phyloP scores from a whole-genome alignment of 192 early-diverging fungal species.

The Coemansia sp. region DNA sequence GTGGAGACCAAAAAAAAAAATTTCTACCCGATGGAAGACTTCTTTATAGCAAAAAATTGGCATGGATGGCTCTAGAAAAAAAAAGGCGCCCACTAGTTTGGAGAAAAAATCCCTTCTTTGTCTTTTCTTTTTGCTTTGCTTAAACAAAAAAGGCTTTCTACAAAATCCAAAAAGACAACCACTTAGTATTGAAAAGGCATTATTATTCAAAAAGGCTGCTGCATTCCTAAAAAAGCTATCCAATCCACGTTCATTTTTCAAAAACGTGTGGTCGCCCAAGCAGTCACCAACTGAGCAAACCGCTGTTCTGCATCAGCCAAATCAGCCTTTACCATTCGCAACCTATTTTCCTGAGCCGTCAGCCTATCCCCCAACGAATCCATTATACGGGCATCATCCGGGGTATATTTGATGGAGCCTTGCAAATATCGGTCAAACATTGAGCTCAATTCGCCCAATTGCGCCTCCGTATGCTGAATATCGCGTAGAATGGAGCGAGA shows the following conservation, averaged over 20 bases:
- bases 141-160: background rate
- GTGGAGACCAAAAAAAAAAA: too few relatives aligned
- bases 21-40: too few relatives aligned
- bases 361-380: slow-evolving; percentile 8
- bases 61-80: background rate
- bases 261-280: slow-evolving; percentile 26
- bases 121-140: background rate
- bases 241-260: background rate
- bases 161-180: too few relatives aligned
- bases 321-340: slow-evolving; percentile 16
- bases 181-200: background rate
- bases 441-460: slow-evolving; percentile 4
- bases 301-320: slow-evolving; percentile 21
- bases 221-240: too few relatives aligned
- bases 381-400: slow-evolving; percentile 18
- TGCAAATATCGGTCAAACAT: slow-evolving; percentile 14
- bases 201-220: background rate
- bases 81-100: too few relatives aligned
- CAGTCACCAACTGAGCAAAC: slow-evolving; percentile 7
- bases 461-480: slow-evolving; percentile 25
- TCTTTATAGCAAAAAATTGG: too few relatives aligned
- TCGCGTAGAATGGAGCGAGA: slow-evolving; percentile 15
- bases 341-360: slow-evolving; percentile 12
- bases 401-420: slow-evolving; percentile 4
- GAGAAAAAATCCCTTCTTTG: too few relatives aligned